Base-by-base conservation (phyloP, 805 yeast genomes). In the Teunomyces aglyptinius region DNA sequence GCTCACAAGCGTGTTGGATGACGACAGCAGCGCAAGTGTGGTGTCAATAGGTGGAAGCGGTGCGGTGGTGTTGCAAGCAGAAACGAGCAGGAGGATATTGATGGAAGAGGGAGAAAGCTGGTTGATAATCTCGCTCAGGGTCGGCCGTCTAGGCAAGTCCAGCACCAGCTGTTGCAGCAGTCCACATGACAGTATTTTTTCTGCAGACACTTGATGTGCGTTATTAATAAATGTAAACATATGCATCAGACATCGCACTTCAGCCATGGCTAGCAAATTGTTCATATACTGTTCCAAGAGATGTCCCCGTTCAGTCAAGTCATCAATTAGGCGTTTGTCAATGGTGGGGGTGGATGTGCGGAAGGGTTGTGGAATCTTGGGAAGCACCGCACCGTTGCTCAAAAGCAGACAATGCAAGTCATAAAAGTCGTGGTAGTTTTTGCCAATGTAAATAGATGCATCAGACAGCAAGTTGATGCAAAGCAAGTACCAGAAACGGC, bases 341-440 rank as follows among this genome's bases (percentile, higher is more conserved):
- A 40, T 47, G 22, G 50, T 47, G 44, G 42, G 26, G 12, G 41
- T 38, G 2, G 49, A 43, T 12, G 39, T 36, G 28, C 39, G 39
- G 18, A 36, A 49, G 13, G 73, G 72, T 31, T 57, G 56, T 0
- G 74, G 74, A 16, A 68, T 52, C 36, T 54, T 56, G 3, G 72
- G 71, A 24, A 68, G 53, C 29, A 43, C 50, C 6, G 31, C 41
- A 11, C 28, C 29, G 35, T 36, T 26, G 39, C 27, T n/a, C 28
- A 36, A 36, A 19, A 36, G 39, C 39, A 48, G 38, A 7, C 54
- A 31, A 46, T 70, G 73, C 35, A 72, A 54, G 26, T 64, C 51
- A 52, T 67, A 68, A 41, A 72, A 68, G 34, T 71, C 73, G 44
- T 68, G 67, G 50, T 71, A 70, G 32, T 54, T 50, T 47, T 68